Evolutionary conservation across 495 filamentous ascomycete genomes (phyloP).

Genomic region (Lasiosphaeriaceae sp.): DNA sequence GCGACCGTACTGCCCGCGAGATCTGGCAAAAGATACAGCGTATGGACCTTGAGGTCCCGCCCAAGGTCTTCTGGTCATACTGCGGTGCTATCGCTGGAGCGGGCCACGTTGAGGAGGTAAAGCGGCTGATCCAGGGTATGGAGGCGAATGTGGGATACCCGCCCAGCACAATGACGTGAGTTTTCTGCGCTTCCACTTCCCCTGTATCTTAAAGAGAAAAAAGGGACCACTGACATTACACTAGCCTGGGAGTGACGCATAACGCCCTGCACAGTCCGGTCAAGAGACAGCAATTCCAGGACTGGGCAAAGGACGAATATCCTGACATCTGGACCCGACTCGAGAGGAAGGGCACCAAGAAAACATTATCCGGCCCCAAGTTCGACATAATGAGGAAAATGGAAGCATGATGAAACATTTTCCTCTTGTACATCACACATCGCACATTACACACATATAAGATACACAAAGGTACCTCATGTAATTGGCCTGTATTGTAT

Average conservation of each 20-base stretch:
- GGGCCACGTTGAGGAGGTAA: conserved; percentile 60
- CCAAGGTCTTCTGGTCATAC: conserved; percentile 67
- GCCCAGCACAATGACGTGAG: conserved; percentile 70
- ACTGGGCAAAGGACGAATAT: conserved; percentile 65
- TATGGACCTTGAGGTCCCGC: conserved; percentile 73
- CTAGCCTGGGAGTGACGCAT: conserved; percentile 66
- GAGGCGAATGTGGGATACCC: conserved; percentile 58
- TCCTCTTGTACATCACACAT: no score
- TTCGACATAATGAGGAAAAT: conserved; percentile 42
- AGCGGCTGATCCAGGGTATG: conserved; percentile 58
- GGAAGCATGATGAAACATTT: conserved; percentile 34
- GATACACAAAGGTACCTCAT: background rate
- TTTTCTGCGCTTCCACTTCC: conserved; percentile 20
- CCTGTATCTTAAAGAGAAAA: background rate
- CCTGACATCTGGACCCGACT: conserved; percentile 66
- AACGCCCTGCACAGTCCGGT: conserved; percentile 60
- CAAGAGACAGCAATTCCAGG: conserved; percentile 63
- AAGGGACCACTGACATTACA: background rate
- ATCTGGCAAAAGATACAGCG: conserved; percentile 70
- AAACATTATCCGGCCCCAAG: conserved; percentile 33
- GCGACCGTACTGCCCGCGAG: conserved; percentile 59
- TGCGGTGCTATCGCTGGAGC: conserved; percentile 69
- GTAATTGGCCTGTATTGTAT: background rate
- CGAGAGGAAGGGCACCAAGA: conserved; percentile 39
- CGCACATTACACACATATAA: conserved; percentile 13